phyloP scores from a whole-genome alignment of 2,329 filamentous ascomycete species.

The Penicillium sp. region DNA sequence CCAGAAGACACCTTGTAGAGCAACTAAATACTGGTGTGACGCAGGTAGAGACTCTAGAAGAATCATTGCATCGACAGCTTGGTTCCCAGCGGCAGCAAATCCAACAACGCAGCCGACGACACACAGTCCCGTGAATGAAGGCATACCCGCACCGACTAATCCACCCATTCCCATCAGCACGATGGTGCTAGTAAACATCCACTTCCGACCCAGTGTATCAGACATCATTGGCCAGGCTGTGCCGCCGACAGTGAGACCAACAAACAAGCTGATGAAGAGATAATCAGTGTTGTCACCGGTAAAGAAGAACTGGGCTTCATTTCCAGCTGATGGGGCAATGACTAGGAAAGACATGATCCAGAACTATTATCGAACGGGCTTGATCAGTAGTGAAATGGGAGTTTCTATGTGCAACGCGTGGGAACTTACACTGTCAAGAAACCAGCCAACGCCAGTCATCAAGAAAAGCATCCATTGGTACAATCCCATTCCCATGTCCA shows the following conservation, averaged over 20 bases:
- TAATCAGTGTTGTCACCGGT: constrained; percentile 16
- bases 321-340: constrained; percentile 19
- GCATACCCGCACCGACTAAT: constrained; percentile 24
- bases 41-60: constrained; percentile 21
- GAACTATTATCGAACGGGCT: constrained; percentile 11
- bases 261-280: constrained; percentile 18
- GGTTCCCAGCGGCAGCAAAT: constrained; percentile 20
- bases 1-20: constrained; percentile 21
- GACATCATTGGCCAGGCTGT: constrained; percentile 23
- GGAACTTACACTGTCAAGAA: constrained; percentile 22
- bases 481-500: constrained; percentile 23
- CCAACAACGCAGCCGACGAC: constrained; percentile 22
- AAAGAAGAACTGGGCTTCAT: constrained; percentile 24
- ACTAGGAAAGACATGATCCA: constrained; percentile 22
- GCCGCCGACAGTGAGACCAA: constrained; percentile 17
- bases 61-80: constrained; percentile 17
- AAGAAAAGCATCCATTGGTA: constrained; percentile 25
- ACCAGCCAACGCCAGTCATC: constrained; percentile 24
- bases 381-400: not conserved
- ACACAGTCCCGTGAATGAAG: constrained; percentile 27
- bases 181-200: constrained; percentile 23
- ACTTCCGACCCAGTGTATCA: constrained; percentile 20
- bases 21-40: constrained; percentile 22
- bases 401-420: not conserved
- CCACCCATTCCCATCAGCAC: constrained; percentile 22